Base-by-base conservation (phyloP, 108 stramenopile genomes). In the Mediolabrus comicus region DNA sequence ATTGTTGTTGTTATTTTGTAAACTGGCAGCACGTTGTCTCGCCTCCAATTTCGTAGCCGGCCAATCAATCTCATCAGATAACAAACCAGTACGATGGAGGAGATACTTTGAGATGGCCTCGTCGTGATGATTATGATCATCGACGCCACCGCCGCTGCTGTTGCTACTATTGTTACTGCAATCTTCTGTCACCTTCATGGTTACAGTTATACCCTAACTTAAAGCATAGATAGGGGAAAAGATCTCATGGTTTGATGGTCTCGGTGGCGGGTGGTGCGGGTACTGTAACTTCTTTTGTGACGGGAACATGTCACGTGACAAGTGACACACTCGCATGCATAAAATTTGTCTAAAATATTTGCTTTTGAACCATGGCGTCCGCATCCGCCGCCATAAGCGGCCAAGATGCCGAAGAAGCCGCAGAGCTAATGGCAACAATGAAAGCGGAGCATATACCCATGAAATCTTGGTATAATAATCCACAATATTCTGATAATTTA, bases 351-450 rank as follows among this genome's bases (percentile, higher is more conserved):
- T n/a, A n/a, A n/a, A n/a, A n/a, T n/a, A n/a, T n/a, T n/a, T n/a
- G n/a, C n/a, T n/a, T n/a, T n/a, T n/a, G n/a, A n/a, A 62, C 4
- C 12, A 64, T 64, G 62, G n/a, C 62, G 16, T 51, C 65, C 38
- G 16, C 46, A n/a, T 16, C 41, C 41, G 17, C 41, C 41, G 16
- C 14, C 22, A 59, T 14, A 32, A 62, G 59, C 34, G 65, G 71
- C 14, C 77, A 78, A 54, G 53, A 62, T 39, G 34, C 53, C 75
- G 92, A 94, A 79, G 87, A 89, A 78, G 88, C 90, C 25, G 88
- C 90, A 53, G 92, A 94, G 63, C 75, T 91, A 56, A 83, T 94
- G 31, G 83, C 84, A 16, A 91, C 90, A 17, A 91, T 94, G 76
- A 81, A 84, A 26, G 57, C 78, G 5, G 86, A 89, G 30, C 90